phyloP scores from a whole-genome alignment of 805 yeast species.

The Yarrowia divulgata region DNA sequence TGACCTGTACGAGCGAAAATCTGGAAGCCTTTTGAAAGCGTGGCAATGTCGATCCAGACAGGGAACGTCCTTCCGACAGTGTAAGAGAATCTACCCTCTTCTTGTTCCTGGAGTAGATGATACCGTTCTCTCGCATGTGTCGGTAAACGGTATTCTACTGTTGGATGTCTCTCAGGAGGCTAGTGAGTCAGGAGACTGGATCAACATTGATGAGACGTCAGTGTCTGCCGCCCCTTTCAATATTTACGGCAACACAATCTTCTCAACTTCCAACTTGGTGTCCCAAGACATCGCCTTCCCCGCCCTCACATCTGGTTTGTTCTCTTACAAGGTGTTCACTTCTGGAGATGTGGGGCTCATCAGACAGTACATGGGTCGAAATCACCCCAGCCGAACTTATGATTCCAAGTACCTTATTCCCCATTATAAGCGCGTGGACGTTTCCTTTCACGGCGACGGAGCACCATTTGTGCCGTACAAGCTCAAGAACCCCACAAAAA shows the following conservation, averaged over 20 bases:
- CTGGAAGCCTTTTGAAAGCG: constrained; percentile 16
- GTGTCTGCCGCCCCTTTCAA: constrained; percentile 23
- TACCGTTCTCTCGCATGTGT: constrained; percentile 9
- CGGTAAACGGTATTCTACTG: constrained; percentile 10
- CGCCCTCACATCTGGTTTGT: constrained; percentile 20
- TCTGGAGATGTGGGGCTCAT: constrained; percentile 11
- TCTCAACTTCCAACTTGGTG: constrained; percentile 4
- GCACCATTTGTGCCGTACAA: constrained; percentile 23
- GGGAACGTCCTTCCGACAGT: constrained; percentile 25
- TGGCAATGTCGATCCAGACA: constrained; percentile 30
- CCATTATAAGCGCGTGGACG: constrained; percentile 72
- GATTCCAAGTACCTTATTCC: constrained; percentile 80
- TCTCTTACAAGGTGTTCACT: constrained; percentile 11
- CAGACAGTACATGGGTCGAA: constrained; percentile 20
- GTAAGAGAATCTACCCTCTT: constrained; percentile 13
- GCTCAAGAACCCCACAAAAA: constrained; percentile 34
- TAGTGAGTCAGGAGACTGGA: constrained; percentile 6
- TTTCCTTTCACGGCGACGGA: constrained; percentile 60
- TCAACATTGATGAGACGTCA: constrained; percentile 18
- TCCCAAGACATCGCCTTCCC: constrained; percentile 29
- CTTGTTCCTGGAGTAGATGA: background rate
- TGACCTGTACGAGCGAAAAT: constrained; percentile 12
- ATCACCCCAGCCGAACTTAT: constrained; percentile 55
- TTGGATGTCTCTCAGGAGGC: background rate
- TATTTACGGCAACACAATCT: background rate